Evolutionary conservation across 139 green algal genomes (phyloP), one percentile per base, ranked within the genome.

Genomic region (Zygnema cylindricum): DNA sequence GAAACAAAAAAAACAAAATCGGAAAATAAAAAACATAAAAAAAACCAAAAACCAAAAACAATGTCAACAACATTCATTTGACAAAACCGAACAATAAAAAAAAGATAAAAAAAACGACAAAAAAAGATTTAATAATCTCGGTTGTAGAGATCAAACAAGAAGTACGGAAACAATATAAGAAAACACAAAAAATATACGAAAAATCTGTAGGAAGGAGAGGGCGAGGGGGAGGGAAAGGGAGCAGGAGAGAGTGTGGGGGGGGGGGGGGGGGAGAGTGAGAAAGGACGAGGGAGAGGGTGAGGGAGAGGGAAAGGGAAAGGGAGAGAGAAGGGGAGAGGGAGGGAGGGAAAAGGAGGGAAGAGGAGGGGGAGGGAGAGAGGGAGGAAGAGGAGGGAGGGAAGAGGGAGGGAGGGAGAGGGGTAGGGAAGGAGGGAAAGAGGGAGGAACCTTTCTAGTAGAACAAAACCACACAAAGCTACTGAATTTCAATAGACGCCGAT

Each of bases 1-100:
- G 16, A 63, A 63, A 63, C 16, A 63, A 63, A 63, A 63, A 63
- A 63, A 63, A 63, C 49, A 63, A 63, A 63, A 63, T 63, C 49
- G 16, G 16, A 16, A 25, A 63, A 63, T 63, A 7, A 63, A 63
- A 16, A 25, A 63, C 7, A 63, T 16, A 63, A 25, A 63, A 63
- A 7, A 16, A 7, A 16, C 49, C 49, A 63, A 63, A 63, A 63
- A 16, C 7, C 49, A 7, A 7, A 63, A 7, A 63, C 7, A 63
- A 16, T 63, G 7, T 63, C n/a, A n/a, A n/a, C n/a, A n/a, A n/a
- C n/a, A n/a, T n/a, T n/a, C n/a, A n/a, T n/a, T n/a, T n/a, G n/a
- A n/a, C n/a, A n/a, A n/a, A n/a, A n/a, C n/a, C n/a, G n/a, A n/a
- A n/a, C n/a, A n/a, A n/a, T n/a, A n/a, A n/a, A n/a, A n/a, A n/a